Conservation (phyloP, 2,329 filamentous ascomycete species). For the Fusarium goolgardi region DNA sequence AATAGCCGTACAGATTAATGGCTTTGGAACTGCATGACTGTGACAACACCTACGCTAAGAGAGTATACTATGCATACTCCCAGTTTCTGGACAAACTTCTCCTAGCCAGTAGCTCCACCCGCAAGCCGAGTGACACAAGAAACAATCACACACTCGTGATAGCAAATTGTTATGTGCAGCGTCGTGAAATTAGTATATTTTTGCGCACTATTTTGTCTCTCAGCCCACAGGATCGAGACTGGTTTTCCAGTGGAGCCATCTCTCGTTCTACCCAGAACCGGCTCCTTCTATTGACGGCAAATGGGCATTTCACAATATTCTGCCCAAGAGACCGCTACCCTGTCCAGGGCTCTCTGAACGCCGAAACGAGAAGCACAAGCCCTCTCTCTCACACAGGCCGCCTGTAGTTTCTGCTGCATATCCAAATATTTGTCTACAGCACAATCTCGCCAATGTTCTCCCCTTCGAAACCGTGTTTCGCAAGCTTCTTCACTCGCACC, state of each 20-base stretch:
- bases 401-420: slow-evolving; percentile 17
- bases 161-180: background rate
- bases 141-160: background rate
- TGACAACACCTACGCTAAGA: no score
- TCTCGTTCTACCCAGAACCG: slow-evolving; percentile 8
- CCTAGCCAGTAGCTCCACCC: background rate
- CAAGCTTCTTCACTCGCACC: slow-evolving; percentile 75
- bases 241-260: slow-evolving; percentile 13
- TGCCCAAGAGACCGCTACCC: slow-evolving; percentile 55
- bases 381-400: background rate
- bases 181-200: slow-evolving; percentile 32
- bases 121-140: background rate
- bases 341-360: slow-evolving; percentile 37
- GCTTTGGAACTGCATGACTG: background rate
- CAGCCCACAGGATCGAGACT: slow-evolving; percentile 26
- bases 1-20: background rate
- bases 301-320: slow-evolving; percentile 74
- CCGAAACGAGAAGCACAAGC: slow-evolving; percentile 10
- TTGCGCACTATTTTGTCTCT: slow-evolving; percentile 33
- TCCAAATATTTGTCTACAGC: slow-evolving; percentile 57
- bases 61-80: background rate
- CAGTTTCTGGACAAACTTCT: background rate
- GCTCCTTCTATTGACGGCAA: slow-evolving; percentile 24
- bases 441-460: slow-evolving; percentile 82
- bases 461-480: slow-evolving; percentile 85